Base-by-base conservation (phyloP, 805 yeast species). In the Clavispora vitiphila region DNA sequence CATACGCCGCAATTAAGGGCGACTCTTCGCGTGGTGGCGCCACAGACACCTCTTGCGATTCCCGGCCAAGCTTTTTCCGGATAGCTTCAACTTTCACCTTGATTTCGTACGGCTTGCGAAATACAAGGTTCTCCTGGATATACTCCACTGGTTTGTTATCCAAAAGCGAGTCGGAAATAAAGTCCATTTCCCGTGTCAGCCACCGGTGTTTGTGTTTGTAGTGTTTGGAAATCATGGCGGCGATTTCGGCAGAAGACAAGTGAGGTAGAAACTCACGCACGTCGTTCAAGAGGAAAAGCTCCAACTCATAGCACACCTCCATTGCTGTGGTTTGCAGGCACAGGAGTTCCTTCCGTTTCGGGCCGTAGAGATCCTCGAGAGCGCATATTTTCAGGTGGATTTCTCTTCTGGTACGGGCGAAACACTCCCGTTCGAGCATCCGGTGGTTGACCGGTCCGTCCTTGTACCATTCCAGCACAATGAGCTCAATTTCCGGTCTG, bases 391-490 rank as follows among this genome's bases (percentile, higher is more conserved):
- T 38, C 18, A 40, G 20, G 29, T 44, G 53, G 23, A 51, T 35
- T 7, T 21, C 11, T 8, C 27, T 41, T 16, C 38, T 32, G 19
- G 32, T 38, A 10, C 55, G 40, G 10, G 46, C 40, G 24, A 49
- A 49, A 16, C 49, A 49, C 35, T 51, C 53, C 8, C 47, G 37
- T 18, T 46, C 49, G 10, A 51, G 40, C 36, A 25, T 29, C 31
- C 32, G 37, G 29, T 44, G 40, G 30, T 51, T 46, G 27, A 49
- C 43, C 3, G 42, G 43, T 3, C 45, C 37, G 1, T 38, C 31
- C 15, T 39, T 41, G 37, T 44, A 38, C 55, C 55, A 51, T 35
- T 47, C 48, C 40, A 36, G 44, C n/a, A 51, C 46, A n/a, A 51
- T 38, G 34, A 51, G 39, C 20, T 41, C 41, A 14, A 49, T 39